Conservation (phyloP, 2,329 filamentous ascomycete species). For the Cladophialophora yegresii region DNA sequence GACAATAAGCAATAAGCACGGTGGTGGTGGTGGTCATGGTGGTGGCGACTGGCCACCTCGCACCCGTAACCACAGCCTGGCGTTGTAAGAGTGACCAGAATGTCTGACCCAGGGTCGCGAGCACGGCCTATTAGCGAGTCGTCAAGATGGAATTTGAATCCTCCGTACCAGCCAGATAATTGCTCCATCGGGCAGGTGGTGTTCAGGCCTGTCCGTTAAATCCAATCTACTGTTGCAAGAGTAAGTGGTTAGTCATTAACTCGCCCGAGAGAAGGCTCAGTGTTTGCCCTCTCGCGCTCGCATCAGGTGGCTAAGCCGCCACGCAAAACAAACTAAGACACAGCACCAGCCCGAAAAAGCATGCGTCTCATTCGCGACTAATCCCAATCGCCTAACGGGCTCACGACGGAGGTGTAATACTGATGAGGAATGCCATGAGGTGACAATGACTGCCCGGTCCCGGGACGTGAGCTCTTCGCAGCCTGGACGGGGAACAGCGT, state of each 20-base stretch:
- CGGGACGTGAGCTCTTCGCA: not conserved
- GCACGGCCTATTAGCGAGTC: slow-evolving; percentile 10
- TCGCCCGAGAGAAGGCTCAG: not conserved
- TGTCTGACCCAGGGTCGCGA: not conserved
- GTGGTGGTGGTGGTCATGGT: slow-evolving; percentile 18
- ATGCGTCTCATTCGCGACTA: not conserved
- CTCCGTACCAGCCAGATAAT: slow-evolving; percentile 10
- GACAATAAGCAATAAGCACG: slow-evolving; percentile 21
- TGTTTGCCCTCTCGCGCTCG: not conserved
- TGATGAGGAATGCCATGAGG: not conserved
- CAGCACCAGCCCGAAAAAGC: not conserved
- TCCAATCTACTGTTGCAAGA: slow-evolving; percentile 1
- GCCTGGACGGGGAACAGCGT: not conserved
- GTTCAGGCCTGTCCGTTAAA: not conserved
- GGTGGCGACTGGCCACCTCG: slow-evolving; percentile 13
- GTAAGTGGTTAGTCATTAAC: slow-evolving; percentile 5
- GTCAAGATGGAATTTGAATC: not conserved
- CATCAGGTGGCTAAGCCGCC: not conserved
- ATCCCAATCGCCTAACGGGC: not conserved
- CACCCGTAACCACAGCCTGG: slow-evolving; percentile 16
- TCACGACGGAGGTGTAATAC: not conserved
- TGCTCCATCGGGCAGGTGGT: slow-evolving; percentile 17
- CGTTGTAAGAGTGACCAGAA: slow-evolving; percentile 1
- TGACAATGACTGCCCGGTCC: not conserved
- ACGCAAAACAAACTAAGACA: not conserved